Evolutionary conservation across 1,284 basidiomycete species (phyloP).

Genomic region (Volvariella surrecta): DNA sequence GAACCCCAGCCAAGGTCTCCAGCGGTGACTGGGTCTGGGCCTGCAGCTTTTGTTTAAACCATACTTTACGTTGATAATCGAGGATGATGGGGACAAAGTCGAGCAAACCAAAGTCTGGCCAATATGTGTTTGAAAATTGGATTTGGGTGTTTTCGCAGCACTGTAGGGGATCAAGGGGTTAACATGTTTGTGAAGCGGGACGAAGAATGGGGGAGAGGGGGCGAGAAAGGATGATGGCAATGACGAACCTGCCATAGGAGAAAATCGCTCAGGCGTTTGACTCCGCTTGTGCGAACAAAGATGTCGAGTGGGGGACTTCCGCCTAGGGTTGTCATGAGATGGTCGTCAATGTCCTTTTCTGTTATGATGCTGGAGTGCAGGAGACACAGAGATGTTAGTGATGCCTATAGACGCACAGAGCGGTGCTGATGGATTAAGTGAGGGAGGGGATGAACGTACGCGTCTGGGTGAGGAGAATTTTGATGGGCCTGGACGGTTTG

Average conservation of each 20-base stretch:
- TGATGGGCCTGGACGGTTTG: slow-evolving; percentile 29
- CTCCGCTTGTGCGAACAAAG: slow-evolving; percentile 88
- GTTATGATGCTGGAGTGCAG: slow-evolving; percentile 43
- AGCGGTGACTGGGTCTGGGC: slow-evolving; percentile 1
- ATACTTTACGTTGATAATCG: slow-evolving; percentile 77
- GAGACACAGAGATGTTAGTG: too few species aligned
- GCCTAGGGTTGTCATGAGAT: slow-evolving; percentile 58
- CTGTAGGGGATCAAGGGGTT: too few species aligned
- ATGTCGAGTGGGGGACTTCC: slow-evolving; percentile 84
- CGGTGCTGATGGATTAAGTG: too few species aligned
- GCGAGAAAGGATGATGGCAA: neutral
- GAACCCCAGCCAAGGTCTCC: too few species aligned
- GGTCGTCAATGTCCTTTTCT: slow-evolving; percentile 54
- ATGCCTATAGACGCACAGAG: too few species aligned
- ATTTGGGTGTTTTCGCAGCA: slow-evolving; percentile 79
- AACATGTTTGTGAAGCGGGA: neutral
- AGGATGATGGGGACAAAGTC: slow-evolving; percentile 84
- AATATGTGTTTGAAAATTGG: slow-evolving; percentile 88
- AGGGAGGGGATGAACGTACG: neutral
- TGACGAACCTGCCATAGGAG: slow-evolving; percentile 85
- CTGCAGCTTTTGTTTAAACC: slow-evolving; percentile 21
- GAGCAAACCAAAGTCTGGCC: slow-evolving; percentile 90
- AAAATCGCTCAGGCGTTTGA: slow-evolving; percentile 86
- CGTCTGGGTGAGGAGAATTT: neutral
- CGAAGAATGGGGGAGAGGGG: slow-evolving; percentile 3